Percentiles rank a stretch among this genome's conserved stretches.
Conservation (phyloP, 805 yeast species). For the Metschnikowia rubicola region DNA sequence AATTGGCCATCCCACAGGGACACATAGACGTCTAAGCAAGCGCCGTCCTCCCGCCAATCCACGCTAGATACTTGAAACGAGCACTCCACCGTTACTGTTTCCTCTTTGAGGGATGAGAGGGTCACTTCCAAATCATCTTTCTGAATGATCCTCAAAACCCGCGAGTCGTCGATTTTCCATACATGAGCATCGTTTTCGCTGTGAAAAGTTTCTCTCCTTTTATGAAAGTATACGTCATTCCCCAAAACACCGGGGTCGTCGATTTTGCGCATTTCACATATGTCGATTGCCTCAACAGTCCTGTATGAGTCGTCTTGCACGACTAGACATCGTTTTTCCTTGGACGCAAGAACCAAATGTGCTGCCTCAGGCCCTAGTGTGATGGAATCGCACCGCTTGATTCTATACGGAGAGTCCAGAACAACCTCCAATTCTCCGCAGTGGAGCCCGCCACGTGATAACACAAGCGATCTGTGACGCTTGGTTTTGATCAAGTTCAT, state of each 20-base stretch:
- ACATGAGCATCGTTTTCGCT: too few relatives aligned
- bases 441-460: conserved; percentile 35
- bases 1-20: conserved; percentile 14
- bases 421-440: conserved; percentile 27
- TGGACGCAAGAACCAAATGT: too few relatives aligned
- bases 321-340: too few relatives aligned
- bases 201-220: too few relatives aligned
- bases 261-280: too few relatives aligned
- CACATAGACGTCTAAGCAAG: not conserved
- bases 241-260: too few relatives aligned
- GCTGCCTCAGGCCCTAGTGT: too few relatives aligned
- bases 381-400: not conserved
- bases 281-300: too few relatives aligned
- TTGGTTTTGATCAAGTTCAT: conserved; percentile 12
- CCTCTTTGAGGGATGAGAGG: not conserved
- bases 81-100: not conserved
- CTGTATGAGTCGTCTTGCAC: too few relatives aligned
- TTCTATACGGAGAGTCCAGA: not conserved
- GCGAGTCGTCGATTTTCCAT: too few relatives aligned
- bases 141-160: too few relatives aligned
- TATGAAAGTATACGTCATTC: too few relatives aligned
- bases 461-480: conserved; percentile 12
- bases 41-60: not conserved
- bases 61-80: conserved; percentile 7
- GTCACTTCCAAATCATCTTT: not conserved